Base-by-base conservation (phyloP, 139 green algal genomes). In the Coelastrella sp. region DNA sequence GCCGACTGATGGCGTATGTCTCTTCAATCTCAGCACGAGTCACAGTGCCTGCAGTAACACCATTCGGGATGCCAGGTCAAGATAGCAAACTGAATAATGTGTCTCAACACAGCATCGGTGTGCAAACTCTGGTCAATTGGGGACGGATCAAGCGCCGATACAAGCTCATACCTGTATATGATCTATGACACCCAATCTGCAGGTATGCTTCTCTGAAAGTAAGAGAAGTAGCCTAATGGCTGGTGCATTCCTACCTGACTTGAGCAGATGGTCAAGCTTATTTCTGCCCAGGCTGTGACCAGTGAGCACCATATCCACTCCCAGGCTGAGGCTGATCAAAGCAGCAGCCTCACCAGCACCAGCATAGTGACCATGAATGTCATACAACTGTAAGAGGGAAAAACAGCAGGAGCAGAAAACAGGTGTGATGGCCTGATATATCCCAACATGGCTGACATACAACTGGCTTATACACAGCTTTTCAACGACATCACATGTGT, bases 251-350 rank as follows among this genome's bases (percentile, higher is more conserved):
- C 3, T 81, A 90, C 89, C 90, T 38, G 92, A 93, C 53, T 93
- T 93, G 74, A 98, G 90, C 86, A 98, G 89, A 87, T 98, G 96
- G 78, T 98, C 96, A 59, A 96, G 91, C 91, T 98, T 99, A 93
- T 99, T 99, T 32, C 96, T 88, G 7, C 96, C 96, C 77, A 99
- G 92, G 59, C 89, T 96, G 92, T 99, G 96, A 11, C 96, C 96
- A 27, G 96, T 99, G 59, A 98, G 90, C 37, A 96, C 89, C 95
- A 98, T 98, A 85, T 94, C 91, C n/a, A 96, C 93, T 32, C 94
- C 94, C 69, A 99, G 89, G 0, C 93, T 94, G 72, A 87, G 89
- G 17, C 86, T 79, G 78, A 98, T 93, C n/a, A 94, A 81, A 5
- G 94, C 90, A 19, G 95, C 95, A 57, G 84, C 90, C 81, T 94